Base-by-base conservation (phyloP, 2,329 filamentous ascomycete species). In the Aspergillus sp. region DNA sequence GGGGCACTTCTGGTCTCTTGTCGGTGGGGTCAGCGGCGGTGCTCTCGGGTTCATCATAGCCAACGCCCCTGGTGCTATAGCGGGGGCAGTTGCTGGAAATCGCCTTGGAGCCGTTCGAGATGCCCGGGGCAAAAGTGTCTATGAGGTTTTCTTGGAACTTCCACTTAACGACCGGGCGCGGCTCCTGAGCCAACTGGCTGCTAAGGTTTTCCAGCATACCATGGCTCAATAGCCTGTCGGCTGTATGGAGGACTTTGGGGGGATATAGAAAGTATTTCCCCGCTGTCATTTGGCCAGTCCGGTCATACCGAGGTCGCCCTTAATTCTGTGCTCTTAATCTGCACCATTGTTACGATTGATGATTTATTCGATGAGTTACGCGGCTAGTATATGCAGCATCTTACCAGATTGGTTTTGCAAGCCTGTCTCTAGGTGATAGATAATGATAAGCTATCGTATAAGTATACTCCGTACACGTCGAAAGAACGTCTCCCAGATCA, bases 1-100 rank as follows among this genome's bases (percentile, higher is more conserved):
- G 2, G 83, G 86, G 64, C 88, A 88, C 69, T 96, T 99, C 77
- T 99, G 95, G 94, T 85, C 88, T 60, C 77, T 97, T 65, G 75
- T 97, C 0, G 95, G 95, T 3, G 93, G 92, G 1, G 77, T 94
- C 46, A 95, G 92, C 72, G 95, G 95, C 34, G 94, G 90, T 13
- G 91, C 92, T 3, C 85, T 99, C 76, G 95, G 95, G 0, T 98
- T 98, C 77, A 99, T 99, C 68, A 85, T 98, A 28, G 95, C 90
- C 30, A 98, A 98, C 74, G 87, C 97, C 53, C 91, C 94, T 0
- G 95, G 95, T 0, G 85, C 94, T 71, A 77, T 98, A 43, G 94
- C 94, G 0, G 95, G 95, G 3, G 92, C 92, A 2, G 93, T 97
- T 2, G 94, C 93, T 0, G 95, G 95, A 11, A 98, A 97, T 79